Base-by-base conservation (phyloP, 345 rosid species). In the Euclidium syriacum region DNA sequence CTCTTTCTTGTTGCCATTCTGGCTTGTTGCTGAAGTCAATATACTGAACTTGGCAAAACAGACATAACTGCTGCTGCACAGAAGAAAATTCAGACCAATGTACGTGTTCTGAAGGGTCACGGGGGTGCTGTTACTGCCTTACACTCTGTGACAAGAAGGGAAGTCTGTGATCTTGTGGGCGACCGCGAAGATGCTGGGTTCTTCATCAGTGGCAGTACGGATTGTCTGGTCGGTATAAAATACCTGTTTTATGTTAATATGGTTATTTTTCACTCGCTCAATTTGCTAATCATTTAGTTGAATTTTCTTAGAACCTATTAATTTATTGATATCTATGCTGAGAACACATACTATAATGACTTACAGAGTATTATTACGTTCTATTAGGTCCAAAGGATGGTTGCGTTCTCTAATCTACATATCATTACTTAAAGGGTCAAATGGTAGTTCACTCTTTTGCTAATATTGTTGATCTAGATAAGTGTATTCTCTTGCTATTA, bases 171-270 rank as follows among this genome's bases (percentile, higher is more conserved):
- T 82, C 81, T 90, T 49, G 95, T 90, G 35, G 97, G 96, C 53
- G 97, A 90, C 56, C 99, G 97, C 41, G 97, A 95, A 79, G 97
- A 90, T 86, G 96, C 97, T 54, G 97, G 99, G 62, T 88, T 90
- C 87, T 95, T 90, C 67, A 95, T 95, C 71, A 90, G 99, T 75
- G 99, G 99, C 64, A 90, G 99, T 77, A 86, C 96, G 10, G 97
- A 95, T 64, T 80, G 96, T 75, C 73, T 74, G 80, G 99, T 95
- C 48, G 18, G 61, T 61, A 47, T 27, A 42, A 43, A 65, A 27
- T 65, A 38, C 57, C 12, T 60, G 15, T 27, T 65, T 33, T 39
- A 51, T 53, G 10, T 20, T 55, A 60, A 52, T 38, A 27, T 51
- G 7, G 9, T 35, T 39, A 12, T 38, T 30, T 67, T 38, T 42